Conservation (phyloP, 805 yeast species). For the Myxozyma neotropica region DNA sequence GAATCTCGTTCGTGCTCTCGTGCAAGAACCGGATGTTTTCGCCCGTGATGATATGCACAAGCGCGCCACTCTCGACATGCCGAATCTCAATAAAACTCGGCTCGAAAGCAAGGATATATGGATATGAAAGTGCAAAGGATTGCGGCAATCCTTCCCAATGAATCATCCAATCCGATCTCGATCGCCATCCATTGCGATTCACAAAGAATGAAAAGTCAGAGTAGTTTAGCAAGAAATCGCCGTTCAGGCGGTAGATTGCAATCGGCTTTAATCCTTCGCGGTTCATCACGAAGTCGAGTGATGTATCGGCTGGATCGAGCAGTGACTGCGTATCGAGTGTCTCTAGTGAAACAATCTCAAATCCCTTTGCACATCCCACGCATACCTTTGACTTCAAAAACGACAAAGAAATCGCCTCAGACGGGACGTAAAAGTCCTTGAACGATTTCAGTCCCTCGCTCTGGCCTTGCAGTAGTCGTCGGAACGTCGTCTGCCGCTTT, state of each 20-base stretch:
- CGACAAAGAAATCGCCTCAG: slow-evolving; percentile 90
- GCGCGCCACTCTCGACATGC: slow-evolving; percentile 82
- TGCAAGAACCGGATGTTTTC: slow-evolving; percentile 84
- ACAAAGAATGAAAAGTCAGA: slow-evolving; percentile 94
- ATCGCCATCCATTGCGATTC: slow-evolving; percentile 94
- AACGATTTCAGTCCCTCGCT: slow-evolving; percentile 68
- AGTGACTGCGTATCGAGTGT: slow-evolving; percentile 85
- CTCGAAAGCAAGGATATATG: slow-evolving; percentile 89
- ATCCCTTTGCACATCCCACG: slow-evolving; percentile 95
- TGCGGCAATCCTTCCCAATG: slow-evolving; percentile 98
- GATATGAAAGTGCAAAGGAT: slow-evolving; percentile 89
- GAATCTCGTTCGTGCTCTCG: slow-evolving; percentile 87
- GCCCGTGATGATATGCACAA: slow-evolving; percentile 86
- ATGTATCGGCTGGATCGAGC: slow-evolving; percentile 97
- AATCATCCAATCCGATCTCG: slow-evolving; percentile 89
- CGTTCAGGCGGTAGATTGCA: slow-evolving; percentile 86
- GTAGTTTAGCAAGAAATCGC: slow-evolving; percentile 84
- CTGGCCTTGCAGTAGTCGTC: slow-evolving; percentile 46
- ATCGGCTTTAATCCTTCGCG: slow-evolving; percentile 84
- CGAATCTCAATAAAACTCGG: slow-evolving; percentile 88
- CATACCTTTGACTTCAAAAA: slow-evolving; percentile 86
- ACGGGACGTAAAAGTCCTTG: slow-evolving; percentile 77
- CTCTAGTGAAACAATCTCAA: slow-evolving; percentile 87
- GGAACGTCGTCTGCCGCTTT: slow-evolving; percentile 46
- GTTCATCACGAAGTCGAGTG: slow-evolving; percentile 87